Evolutionary conservation across 2,329 filamentous ascomycete genomes (phyloP), one percentile per base, ranked within the genome.

Genomic region (Ophiostoma ulmi): DNA sequence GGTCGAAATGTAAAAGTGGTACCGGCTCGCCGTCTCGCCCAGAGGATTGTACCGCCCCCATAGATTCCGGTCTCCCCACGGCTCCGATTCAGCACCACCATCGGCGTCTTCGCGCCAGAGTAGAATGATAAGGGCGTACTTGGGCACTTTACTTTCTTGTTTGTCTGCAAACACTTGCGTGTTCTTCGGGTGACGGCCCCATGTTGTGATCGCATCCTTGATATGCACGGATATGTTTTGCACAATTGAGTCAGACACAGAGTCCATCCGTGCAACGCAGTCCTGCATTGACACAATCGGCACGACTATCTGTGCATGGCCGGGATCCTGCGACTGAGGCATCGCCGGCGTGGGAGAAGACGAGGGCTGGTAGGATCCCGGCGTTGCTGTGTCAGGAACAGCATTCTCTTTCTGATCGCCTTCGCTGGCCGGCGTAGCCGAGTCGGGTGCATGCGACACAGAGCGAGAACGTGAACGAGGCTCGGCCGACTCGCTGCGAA

Each of bases 61-160:
- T 69, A 85, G 85, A 48, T 82, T 82, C 69, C 83, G 76, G 31
- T 86, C 84, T 67, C 83, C 84, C 67, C 82, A 82, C 8, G 85
- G 83, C 71, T 92, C 90, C 71, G 90, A 89, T 13, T 86, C 87
- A 0, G 88, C 85, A 70, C 87, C 88, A 13, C 64, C 48, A 17
- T 91, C 89, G 72, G 89, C 88, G 20, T 86, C 87, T 0, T 88
- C 85, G 70, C 87, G 89, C 85, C 90, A 93, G 39, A 95, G 87
- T 44, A 92, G 83, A 52, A 97, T 82, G 75, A 91, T 90, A 75
- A 97, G 88, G 0, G 92, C 93, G 73, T 90, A 89, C 77, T 94
- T 94, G 1, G 94, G 92, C 48, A 98, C 87, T 20, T 89, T 89
- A 1, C 83, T 85, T 74, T 97, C 92, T 35, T 81, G 80, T 39